Percentiles rank a stretch among this genome's conserved stretches.
Evolutionary conservation across 2,329 filamentous ascomycete genomes (phyloP).

Genomic region (Didymella glomerata): DNA sequence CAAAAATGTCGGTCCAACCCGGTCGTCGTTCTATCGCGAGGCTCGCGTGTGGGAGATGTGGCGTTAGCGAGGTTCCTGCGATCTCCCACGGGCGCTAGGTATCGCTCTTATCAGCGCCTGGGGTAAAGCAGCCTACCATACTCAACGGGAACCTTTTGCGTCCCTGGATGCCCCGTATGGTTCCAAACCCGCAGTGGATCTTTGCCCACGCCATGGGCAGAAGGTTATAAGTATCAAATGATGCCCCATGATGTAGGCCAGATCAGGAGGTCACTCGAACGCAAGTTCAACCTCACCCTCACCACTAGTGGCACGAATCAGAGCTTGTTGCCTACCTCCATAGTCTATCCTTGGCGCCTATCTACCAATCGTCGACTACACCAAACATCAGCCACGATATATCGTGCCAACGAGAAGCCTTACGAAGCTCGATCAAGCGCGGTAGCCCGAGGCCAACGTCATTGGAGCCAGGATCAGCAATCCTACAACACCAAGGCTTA

Average conservation of each 20-base stretch:
- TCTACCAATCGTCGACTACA: conserved; percentile 19
- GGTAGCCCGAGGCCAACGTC: conserved; percentile 37
- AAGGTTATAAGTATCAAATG: conserved; percentile 19
- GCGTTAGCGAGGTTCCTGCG: conserved; percentile 16
- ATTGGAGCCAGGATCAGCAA: conserved; percentile 38
- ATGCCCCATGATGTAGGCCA: conserved; percentile 13
- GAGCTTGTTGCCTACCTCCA: conserved; percentile 12
- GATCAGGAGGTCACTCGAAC: conserved; percentile 16
- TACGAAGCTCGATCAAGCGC: conserved; percentile 21
- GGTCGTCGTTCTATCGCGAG: conserved; percentile 4
- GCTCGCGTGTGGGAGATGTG: conserved; percentile 11
- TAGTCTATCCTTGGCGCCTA: conserved; percentile 7
- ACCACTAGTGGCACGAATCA: conserved; percentile 3
- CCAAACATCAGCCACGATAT: conserved; percentile 32
- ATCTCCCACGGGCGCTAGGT: conserved; percentile 22
- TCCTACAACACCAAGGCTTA: conserved; percentile 34
- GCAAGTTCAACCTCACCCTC: conserved; percentile 14
- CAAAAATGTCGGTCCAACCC: not conserved
- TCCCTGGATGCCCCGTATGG: conserved; percentile 16
- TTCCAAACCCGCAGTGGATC: conserved; percentile 12
- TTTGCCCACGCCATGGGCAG: conserved; percentile 8
- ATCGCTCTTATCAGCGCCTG: conserved; percentile 37
- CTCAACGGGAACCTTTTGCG: conserved; percentile 15
- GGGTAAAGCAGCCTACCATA: conserved; percentile 30
- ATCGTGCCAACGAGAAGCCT: conserved; percentile 31